These are phyloP conservation scores for Carex littledalei DNA, from an alignment of 176 grass and related monocot genomes.

Conservation along the genomic window DNA sequence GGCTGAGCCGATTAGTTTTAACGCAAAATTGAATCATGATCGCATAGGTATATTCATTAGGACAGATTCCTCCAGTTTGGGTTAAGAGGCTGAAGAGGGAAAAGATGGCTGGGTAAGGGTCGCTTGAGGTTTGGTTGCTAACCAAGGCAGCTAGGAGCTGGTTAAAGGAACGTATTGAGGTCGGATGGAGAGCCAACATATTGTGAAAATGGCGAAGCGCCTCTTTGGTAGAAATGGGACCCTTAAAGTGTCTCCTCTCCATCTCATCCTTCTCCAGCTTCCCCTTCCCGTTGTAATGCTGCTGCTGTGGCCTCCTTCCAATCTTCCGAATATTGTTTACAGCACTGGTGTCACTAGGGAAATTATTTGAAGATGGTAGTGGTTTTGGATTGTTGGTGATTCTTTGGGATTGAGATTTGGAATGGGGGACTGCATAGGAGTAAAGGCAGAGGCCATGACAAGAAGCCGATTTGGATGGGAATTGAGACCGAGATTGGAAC, in stretches of 20 bases:
- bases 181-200: background rate
- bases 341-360: background rate
- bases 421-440: background rate
- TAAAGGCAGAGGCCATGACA: background rate
- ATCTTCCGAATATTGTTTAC: background rate
- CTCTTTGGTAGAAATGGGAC: background rate
- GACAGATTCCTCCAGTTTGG: background rate
- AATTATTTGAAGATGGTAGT: background rate
- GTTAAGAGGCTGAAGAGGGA: slow-evolving; percentile 12
- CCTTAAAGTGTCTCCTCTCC: background rate
- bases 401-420: background rate
- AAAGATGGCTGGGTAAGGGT: background rate
- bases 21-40: slow-evolving; percentile 25
- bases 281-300: background rate
- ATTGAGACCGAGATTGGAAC: background rate
- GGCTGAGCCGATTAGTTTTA: background rate
- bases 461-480: background rate
- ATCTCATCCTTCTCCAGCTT: background rate
- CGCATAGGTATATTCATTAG: background rate
- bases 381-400: background rate
- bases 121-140: background rate
- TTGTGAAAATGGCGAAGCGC: background rate
- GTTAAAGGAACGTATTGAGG: background rate
- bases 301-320: background rate
- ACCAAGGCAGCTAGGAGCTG: background rate